Percentiles rank a stretch among this genome's conserved stretches.
These are phyloP conservation scores for Euphorbia neoarborescens DNA, from an alignment of 441 rosid genomes.

Conservation along the genomic window DNA sequence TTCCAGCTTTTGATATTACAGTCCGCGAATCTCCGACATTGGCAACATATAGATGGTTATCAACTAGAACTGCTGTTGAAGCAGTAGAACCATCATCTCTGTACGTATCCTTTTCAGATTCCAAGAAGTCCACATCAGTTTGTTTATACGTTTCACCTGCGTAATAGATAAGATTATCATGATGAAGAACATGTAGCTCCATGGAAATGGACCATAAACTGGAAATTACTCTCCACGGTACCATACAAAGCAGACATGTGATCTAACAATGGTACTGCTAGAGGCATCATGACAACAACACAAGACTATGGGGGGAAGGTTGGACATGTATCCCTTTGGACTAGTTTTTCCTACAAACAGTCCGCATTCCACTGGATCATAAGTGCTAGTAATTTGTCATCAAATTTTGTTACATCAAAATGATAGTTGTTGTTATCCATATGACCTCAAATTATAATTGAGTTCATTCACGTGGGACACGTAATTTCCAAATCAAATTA, in stretches of 20 bases:
- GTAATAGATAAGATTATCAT: constrained; percentile 20
- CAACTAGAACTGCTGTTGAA: constrained; percentile 84
- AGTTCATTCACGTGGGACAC: neutral
- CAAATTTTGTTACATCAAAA: neutral
- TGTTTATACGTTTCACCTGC: constrained; percentile 85
- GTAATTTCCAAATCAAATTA: neutral
- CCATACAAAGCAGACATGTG: constrained; percentile 12
- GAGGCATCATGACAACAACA: neutral
- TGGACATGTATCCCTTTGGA: neutral
- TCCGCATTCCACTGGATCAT: neutral
- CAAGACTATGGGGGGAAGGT: neutral
- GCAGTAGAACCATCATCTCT: constrained; percentile 99
- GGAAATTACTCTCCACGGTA: constrained; percentile 7
- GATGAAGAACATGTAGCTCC: constrained; percentile 12
- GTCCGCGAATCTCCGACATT: constrained; percentile 98
- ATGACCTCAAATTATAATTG: neutral
- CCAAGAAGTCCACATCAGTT: constrained; percentile 75
- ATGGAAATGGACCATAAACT: neutral
- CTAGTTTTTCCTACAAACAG: neutral
- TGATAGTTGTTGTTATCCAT: neutral
- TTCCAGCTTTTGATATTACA: constrained; percentile 78
- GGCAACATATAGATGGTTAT: constrained; percentile 89
- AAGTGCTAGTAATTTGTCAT: neutral
- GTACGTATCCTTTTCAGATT: constrained; percentile 73
- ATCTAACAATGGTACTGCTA: neutral